Percentiles rank a stretch among this genome's conserved stretches.
Conservation (phyloP, 83 land plant genomes). For the Picea abies region DNA sequence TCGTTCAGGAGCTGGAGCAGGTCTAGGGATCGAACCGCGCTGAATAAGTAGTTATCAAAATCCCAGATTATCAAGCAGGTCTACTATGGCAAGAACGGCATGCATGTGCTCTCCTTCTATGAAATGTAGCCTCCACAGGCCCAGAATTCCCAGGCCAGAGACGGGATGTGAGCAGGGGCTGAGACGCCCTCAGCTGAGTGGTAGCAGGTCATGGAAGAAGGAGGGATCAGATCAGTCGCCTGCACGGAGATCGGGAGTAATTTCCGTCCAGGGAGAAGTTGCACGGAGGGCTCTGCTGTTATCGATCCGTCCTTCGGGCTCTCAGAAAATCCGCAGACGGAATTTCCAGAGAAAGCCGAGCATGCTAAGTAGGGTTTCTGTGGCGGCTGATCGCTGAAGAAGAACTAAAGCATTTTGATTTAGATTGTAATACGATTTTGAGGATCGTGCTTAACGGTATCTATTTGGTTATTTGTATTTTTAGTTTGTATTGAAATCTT, state of each 20-base stretch:
- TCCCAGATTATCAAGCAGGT: neutral
- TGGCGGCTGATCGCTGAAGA: neutral
- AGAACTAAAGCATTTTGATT: too few relatives aligned
- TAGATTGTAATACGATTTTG: too few relatives aligned
- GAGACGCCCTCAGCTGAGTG: too few relatives aligned
- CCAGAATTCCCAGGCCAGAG: neutral
- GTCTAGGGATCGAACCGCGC: neutral
- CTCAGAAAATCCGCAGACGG: neutral
- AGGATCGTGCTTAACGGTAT: too few relatives aligned
- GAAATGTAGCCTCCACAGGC: neutral
- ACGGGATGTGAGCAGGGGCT: neutral
- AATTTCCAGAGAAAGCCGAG: neutral
- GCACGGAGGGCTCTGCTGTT: neutral
- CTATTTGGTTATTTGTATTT: too few relatives aligned
- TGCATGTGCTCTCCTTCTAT: neutral
- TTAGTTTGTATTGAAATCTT: too few relatives aligned
- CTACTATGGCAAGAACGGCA: neutral
- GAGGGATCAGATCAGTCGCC: neutral
- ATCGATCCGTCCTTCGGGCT: neutral
- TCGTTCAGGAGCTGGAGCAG: too few relatives aligned
- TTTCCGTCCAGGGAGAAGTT: neutral
- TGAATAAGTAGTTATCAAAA: neutral
- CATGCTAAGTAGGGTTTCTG: neutral
- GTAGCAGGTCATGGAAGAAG: neutral
- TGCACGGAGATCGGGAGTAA: neutral